Conservation (phyloP, 805 yeast genomes). For the Pichia kluyveri region DNA sequence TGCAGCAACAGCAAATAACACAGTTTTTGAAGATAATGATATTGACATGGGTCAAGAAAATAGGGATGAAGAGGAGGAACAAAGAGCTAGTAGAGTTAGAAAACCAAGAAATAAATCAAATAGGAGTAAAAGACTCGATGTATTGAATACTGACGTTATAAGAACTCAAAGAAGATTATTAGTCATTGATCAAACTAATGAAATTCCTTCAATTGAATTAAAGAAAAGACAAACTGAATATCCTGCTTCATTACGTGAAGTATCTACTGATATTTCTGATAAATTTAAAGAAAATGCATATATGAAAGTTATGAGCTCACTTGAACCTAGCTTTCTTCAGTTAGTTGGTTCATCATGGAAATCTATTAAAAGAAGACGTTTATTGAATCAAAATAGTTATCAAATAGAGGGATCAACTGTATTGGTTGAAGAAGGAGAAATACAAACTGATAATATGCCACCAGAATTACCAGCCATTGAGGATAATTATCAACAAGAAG, state of each 20-base stretch:
- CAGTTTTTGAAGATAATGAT: not conserved
- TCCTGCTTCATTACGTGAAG: conserved; percentile 9
- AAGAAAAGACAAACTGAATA: conserved; percentile 24
- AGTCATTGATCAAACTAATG: conserved; percentile 35
- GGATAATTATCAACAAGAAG: no score
- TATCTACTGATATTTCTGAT: not conserved
- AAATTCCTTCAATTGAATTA: conserved; percentile 33
- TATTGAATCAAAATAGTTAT: not conserved
- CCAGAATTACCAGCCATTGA: no score
- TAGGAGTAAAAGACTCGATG: conserved; percentile 22
- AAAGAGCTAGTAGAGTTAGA: not conserved
- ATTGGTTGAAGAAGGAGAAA: not conserved
- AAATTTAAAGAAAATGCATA: not conserved
- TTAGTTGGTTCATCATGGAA: conserved; percentile 12
- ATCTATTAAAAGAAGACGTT: conserved; percentile 10
- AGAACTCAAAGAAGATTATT: conserved; percentile 39
- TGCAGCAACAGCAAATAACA: not conserved
- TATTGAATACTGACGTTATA: conserved; percentile 33
- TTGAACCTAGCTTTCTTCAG: conserved; percentile 5
- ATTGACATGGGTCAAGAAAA: not conserved
- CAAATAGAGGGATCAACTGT: not conserved
- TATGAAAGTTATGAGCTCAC: conserved; percentile 2
- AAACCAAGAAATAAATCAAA: conserved; percentile 6
- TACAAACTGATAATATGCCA: no score
- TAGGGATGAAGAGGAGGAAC: conserved; percentile 7